Base-by-base conservation (phyloP, 2,329 filamentous ascomycete genomes). In the Fusarium proliferatum region DNA sequence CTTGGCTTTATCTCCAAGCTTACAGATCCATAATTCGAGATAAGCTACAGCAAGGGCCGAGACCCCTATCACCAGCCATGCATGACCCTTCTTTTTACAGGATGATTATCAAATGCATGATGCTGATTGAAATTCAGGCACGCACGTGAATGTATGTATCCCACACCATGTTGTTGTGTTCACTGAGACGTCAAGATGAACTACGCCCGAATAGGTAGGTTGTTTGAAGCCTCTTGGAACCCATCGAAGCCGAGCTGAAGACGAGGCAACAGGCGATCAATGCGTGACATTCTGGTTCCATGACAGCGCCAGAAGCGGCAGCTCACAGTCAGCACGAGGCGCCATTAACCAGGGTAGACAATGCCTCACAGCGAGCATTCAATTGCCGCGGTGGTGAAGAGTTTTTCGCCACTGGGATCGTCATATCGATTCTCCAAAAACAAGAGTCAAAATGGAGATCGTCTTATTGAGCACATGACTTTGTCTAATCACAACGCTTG, bases 141-240 rank as follows among this genome's bases (percentile, higher is more conserved):
- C 42, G 28, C n/a, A 30, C 23, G 11, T 17, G 62, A 26, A 19
- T 28, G 23, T 30, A 30, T 33, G 11, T 53, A 62, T 49, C 41
- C 43, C 66, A 69, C 64, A 56, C 63, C 53, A 61, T 36, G 30
- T 23, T 48, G 3, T 52, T 43, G 9, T 39, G 64, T 3, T 38
- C 38, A 34, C 19, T 33, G 16, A 26, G 28, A n/a, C 15, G 9
- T 21, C 19, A 16, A 13, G 23, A 4, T 36, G 13, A 33, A 28
- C 67, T 69, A 70, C 19, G 17, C 67, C 42, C 10, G 42, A 69
- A 55, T n/a, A 69, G 66, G 67, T 70, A 69, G 67, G 66, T 69
- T 64, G 41, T 28, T 19, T 65, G 66, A 59, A 49, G 52, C 34
- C 43, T 65, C 45, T 33, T 57, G 34, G 64, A 69, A 69, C 41